Evolutionary conservation across 2,329 filamentous ascomycete species (phyloP), one percentile per base, ranked within the genome.

Genomic region (Aspergillus sp.): DNA sequence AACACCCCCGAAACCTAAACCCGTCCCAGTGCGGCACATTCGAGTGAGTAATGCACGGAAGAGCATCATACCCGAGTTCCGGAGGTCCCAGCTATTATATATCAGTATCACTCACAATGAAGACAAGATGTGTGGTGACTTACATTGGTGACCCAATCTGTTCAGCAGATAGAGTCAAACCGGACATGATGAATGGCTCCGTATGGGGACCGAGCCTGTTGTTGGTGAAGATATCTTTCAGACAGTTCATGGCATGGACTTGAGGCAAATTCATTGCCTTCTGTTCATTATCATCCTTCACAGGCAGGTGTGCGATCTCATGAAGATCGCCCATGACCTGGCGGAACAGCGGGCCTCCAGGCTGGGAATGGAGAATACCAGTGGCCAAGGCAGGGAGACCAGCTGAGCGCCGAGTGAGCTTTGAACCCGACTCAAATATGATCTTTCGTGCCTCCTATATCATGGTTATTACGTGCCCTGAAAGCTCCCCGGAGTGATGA

Each of bases 181-280:
- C 87, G 26, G 83, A 78, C 8, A 88, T 85, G 7, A 96, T 79
- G 60, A 91, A 87, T 0, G 77, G 76, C 62, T 95, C 90, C 0
- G 90, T 88, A 49, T 82, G 81, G 50, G 84, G 83, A 24, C 89
- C 81, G 13, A 97, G 78, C 46, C 84, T 83, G 0, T 90, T 90
- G 60, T 87, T 91, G 52, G 89, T 93, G 71, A 96, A 94, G 2
- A 96, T 86, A 58, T 95, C 91, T 66, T 94, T 94, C 52, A 99
- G 76, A 55, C 89, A 96, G 67, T 99, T 99, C 66, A 96, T 82
- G 0, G 94, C 91, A 69, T 99, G 94, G 0, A 99, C 94, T 70
- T 99, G 93, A 0, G 91, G 88, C 4, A 97, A 74, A 38, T 88
- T 79, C 26, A 79, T 73, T 45, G 81, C 76, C 54, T 68, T 64